Evolutionary conservation across 1,284 basidiomycete genomes (phyloP).

Genomic region (Xerocomus minutiporus): DNA sequence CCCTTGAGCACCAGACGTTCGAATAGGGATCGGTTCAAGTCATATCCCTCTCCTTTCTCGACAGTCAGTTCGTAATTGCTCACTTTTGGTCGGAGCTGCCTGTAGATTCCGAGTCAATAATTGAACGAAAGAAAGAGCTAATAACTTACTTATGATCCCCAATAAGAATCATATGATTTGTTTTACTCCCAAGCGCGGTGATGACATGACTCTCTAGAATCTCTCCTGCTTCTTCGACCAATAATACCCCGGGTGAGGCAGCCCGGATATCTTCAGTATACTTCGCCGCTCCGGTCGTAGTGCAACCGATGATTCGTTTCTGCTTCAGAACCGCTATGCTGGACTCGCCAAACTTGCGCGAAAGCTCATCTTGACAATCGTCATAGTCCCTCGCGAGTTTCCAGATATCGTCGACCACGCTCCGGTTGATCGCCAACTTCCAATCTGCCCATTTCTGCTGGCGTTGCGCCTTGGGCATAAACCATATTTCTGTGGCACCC

Average conservation of each 20-base stretch:
- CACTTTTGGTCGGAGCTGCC: constrained; percentile 66
- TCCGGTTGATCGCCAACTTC: constrained; percentile 37
- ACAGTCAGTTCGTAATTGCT: constrained; percentile 59
- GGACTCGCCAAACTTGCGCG: constrained; percentile 36
- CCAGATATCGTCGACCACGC: constrained; percentile 36
- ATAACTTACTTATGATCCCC: constrained; percentile 61
- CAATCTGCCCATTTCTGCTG: constrained; percentile 35
- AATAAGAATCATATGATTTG: constrained; percentile 55
- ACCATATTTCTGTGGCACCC: constrained; percentile 41
- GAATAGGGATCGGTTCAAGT: constrained; percentile 61
- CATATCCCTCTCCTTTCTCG: constrained; percentile 59
- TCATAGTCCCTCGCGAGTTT: constrained; percentile 40
- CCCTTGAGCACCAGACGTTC: constrained; percentile 57
- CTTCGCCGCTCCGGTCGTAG: constrained; percentile 63
- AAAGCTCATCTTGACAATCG: constrained; percentile 34
- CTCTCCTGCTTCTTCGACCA: constrained; percentile 69
- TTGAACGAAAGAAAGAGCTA: not conserved
- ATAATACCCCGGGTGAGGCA: constrained; percentile 45
- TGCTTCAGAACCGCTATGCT: constrained; percentile 34
- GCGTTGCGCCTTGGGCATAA: constrained; percentile 35
- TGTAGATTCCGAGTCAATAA: constrained; percentile 20
- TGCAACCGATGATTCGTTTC: constrained; percentile 59
- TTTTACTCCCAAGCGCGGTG: constrained; percentile 46
- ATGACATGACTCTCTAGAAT: constrained; percentile 63
- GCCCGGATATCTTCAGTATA: constrained; percentile 44